Percentiles rank a stretch among this genome's conserved stretches.
phyloP scores from a whole-genome alignment of 176 grass and related monocot species.

The Carex littledalei region DNA sequence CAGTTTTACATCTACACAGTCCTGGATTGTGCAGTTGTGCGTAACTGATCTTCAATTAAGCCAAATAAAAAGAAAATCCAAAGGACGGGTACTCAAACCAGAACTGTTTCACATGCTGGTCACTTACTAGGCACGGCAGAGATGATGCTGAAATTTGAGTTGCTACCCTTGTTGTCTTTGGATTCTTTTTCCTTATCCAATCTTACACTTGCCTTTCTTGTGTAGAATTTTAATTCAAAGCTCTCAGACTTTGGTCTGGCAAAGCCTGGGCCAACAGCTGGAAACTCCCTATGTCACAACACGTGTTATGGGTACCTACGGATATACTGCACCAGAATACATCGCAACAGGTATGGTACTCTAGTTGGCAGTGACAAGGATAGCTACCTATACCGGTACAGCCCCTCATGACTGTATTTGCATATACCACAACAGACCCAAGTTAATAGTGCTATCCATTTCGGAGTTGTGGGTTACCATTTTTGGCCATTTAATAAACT shows the following conservation, averaged over 20 bases:
- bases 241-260: slow-evolving; percentile 92
- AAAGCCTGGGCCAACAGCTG: slow-evolving; percentile 67
- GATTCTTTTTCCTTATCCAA: neutral
- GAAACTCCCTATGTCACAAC: slow-evolving; percentile 66
- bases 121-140: neutral
- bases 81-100: neutral
- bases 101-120: neutral
- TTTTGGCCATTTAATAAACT: neutral
- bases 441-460: neutral
- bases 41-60: neutral
- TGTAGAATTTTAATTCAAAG: slow-evolving; percentile 61
- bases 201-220: neutral
- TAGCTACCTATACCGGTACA: neutral
- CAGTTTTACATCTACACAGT: neutral
- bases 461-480: neutral
- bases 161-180: neutral
- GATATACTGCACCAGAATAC: slow-evolving; percentile 95
- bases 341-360: slow-evolving; percentile 57
- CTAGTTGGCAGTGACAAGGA: neutral
- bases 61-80: neutral
- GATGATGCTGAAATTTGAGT: neutral
- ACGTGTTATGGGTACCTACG: slow-evolving; percentile 70
- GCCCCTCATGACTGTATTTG: neutral
- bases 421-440: neutral
- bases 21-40: neutral